phyloP scores from a whole-genome alignment of 2,329 filamentous ascomycete genomes.

The Exserohilum turcica region DNA sequence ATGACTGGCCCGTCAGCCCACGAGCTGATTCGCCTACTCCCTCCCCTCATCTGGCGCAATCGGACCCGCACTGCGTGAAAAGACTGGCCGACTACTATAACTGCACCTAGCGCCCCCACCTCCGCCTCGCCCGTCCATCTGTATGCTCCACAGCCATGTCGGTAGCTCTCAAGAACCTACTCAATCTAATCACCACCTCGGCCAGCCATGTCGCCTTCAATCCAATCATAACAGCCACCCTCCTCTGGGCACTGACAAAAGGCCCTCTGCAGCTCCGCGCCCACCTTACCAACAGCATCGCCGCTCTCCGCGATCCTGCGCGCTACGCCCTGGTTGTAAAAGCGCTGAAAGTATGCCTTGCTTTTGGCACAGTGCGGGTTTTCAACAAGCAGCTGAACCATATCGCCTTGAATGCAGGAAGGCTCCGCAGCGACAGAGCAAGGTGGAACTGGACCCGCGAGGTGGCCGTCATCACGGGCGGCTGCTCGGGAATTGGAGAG shows the following conservation, averaged over 20 bases:
- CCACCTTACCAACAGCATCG: conserved; percentile 25
- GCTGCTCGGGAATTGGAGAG: conserved; percentile 45
- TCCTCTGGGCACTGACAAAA: conserved; percentile 42
- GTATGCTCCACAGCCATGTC: conserved; percentile 22
- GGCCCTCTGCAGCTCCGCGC: conserved; percentile 33
- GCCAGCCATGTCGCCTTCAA: conserved; percentile 36
- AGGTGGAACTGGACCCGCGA: conserved; percentile 43
- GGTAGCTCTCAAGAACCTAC: conserved; percentile 16
- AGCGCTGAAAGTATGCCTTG: conserved; percentile 38
- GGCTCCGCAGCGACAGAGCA: conserved; percentile 42
- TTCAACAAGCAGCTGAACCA: conserved; percentile 38
- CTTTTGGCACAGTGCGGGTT: conserved; percentile 38
- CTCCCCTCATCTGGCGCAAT: conserved; percentile 6
- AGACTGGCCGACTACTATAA: background rate
- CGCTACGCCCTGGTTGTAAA: conserved; percentile 28
- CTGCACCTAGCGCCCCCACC: background rate
- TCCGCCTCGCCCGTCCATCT: background rate
- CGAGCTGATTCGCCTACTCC: background rate
- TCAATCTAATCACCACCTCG: conserved; percentile 27
- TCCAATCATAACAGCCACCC: conserved; percentile 34
- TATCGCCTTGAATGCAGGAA: conserved; percentile 49
- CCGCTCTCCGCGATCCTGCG: conserved; percentile 31
- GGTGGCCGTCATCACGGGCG: conserved; percentile 46
- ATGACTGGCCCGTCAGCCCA: no score
- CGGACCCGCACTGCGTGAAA: conserved; percentile 10